Percentiles rank a stretch among this genome's conserved stretches.
Evolutionary conservation across 495 filamentous ascomycete genomes (phyloP).

Genomic region (Podospora tetraspora): DNA sequence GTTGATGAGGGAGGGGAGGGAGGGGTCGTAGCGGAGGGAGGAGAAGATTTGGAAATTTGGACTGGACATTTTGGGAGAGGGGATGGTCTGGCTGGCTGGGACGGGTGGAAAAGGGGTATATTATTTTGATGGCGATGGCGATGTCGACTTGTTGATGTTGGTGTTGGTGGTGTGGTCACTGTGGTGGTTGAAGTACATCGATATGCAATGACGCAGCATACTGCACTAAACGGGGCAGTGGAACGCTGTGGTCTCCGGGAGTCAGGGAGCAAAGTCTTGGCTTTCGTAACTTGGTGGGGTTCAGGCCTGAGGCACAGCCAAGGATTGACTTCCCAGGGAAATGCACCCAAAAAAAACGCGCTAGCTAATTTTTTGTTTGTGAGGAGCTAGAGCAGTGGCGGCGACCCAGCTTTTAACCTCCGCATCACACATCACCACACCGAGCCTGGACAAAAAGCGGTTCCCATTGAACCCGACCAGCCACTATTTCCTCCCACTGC

Average conservation of each 20-base stretch:
- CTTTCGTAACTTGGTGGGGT: slow-evolving; percentile 1
- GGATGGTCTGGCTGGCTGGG: background rate
- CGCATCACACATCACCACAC: slow-evolving; percentile 12
- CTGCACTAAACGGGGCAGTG: background rate
- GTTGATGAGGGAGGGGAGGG: slow-evolving; percentile 41
- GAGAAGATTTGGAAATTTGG: slow-evolving; percentile 59
- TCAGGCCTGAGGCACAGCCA: slow-evolving; percentile 1
- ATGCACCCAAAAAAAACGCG: slow-evolving; percentile 1
- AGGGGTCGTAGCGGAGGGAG: slow-evolving; percentile 70
- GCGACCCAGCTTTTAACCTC: slow-evolving; percentile 25
- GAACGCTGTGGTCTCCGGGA: background rate
- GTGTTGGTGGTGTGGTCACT: background rate
- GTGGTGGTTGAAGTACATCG: background rate
- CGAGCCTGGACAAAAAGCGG: slow-evolving; percentile 1
- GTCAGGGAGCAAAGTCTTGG: background rate
- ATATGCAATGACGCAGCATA: background rate
- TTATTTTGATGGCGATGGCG: background rate
- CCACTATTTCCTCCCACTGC: background rate
- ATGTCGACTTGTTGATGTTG: background rate
- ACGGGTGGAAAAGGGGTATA: background rate
- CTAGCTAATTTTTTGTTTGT: slow-evolving; percentile 17
- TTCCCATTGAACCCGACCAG: background rate
- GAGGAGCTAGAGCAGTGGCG: slow-evolving; percentile 11
- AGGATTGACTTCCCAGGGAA: background rate
- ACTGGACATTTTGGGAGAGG: slow-evolving; percentile 10